Conservation (phyloP, 1,284 basidiomycete species). For the Ceraceosorus guamensis region DNA sequence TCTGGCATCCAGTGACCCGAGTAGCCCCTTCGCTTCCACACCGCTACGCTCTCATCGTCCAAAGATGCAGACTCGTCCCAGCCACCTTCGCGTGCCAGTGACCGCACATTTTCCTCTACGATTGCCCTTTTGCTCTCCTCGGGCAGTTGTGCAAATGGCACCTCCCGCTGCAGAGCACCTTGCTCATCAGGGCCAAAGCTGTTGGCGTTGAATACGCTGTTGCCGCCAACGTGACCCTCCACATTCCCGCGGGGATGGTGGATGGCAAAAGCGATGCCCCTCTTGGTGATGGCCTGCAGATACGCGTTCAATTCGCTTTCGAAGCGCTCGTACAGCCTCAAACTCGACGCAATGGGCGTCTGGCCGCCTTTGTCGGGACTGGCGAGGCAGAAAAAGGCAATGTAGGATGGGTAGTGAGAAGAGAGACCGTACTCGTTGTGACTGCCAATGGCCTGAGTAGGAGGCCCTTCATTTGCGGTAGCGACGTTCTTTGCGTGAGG, state of each 20-base stretch:
- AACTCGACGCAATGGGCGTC: constrained; percentile 25
- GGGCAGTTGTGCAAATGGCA: constrained; percentile 7
- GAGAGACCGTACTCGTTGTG: constrained; percentile 30
- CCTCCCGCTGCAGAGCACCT: neutral
- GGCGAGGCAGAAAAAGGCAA: constrained; percentile 25
- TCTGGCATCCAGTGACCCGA: constrained; percentile 23
- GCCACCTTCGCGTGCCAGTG: constrained; percentile 23
- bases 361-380: constrained; percentile 19
- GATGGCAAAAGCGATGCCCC: constrained; percentile 23
- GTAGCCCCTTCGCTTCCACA: constrained; percentile 22
- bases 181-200: constrained; percentile 16
- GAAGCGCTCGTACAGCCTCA: constrained; percentile 21
- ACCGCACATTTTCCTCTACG: constrained; percentile 20
- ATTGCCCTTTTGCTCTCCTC: constrained; percentile 19
- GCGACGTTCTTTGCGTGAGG: constrained; percentile 22
- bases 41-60: constrained; percentile 6
- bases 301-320: constrained; percentile 12
- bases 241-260: constrained; percentile 22
- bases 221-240: constrained; percentile 19
- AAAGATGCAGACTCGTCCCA: constrained; percentile 13
- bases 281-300: constrained; percentile 9
- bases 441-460: constrained; percentile 20
- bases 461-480: constrained; percentile 26
- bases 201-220: constrained; percentile 19
- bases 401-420: constrained; percentile 21